phyloP scores from a whole-genome alignment of 2,329 filamentous ascomycete genomes.

The Diplodia corticola region DNA sequence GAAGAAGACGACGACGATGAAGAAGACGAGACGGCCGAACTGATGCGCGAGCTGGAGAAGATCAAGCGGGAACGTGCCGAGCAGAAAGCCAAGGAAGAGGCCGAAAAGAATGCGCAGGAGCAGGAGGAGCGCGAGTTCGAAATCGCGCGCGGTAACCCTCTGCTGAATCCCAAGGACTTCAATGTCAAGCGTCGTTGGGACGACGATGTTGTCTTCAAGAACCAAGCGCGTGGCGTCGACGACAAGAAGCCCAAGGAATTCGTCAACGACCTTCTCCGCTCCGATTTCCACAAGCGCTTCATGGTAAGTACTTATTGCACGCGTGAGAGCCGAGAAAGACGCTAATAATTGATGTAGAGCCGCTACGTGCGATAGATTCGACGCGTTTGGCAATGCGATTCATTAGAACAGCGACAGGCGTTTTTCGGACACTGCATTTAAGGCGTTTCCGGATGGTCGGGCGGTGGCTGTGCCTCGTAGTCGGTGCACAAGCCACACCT shows the following conservation, averaged over 20 bases:
- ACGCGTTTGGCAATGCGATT: not conserved
- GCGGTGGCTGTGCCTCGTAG: conserved; percentile 22
- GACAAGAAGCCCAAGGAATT: conserved; percentile 93
- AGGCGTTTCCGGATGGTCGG: conserved; percentile 29
- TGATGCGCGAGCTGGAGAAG: conserved; percentile 91
- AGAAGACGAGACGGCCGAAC: conserved; percentile 77
- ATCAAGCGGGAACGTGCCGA: conserved; percentile 85
- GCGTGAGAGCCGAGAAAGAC: not conserved
- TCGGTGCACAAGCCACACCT: not conserved
- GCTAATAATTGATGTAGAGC: conserved; percentile 28
- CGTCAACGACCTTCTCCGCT: conserved; percentile 91
- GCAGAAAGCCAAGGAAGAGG: conserved; percentile 79
- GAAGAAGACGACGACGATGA: conserved; percentile 45
- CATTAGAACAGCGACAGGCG: conserved; percentile 1
- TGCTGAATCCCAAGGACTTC: conserved; percentile 86
- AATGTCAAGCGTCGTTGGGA: conserved; percentile 92
- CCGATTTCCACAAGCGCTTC: conserved; percentile 96
- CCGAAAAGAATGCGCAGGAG: conserved; percentile 75
- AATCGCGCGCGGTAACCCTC: conserved; percentile 87
- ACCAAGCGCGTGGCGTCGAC: conserved; percentile 92
- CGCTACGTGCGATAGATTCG: conserved; percentile 41
- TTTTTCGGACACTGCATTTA: conserved; percentile 27
- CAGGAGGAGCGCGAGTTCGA: conserved; percentile 81
- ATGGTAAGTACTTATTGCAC: conserved; percentile 60
- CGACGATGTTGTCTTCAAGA: conserved; percentile 98